Percentiles rank a stretch among this genome's conserved stretches.
Conservation (phyloP, 2,329 filamentous ascomycete species). For the Colletotrichum cereale region DNA sequence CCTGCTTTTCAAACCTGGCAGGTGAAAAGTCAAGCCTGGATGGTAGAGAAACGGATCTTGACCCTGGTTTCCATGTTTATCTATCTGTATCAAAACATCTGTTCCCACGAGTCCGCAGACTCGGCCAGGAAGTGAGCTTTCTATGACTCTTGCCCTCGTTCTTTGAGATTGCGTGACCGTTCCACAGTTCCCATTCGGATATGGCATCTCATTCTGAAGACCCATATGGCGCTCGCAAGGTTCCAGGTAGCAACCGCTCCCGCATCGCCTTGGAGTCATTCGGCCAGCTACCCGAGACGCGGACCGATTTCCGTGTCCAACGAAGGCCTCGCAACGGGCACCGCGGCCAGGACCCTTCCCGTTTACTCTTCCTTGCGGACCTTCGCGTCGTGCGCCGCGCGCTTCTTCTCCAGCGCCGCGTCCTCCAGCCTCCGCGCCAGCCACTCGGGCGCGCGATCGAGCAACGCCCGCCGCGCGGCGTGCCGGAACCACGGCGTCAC, state of each 20-base stretch:
- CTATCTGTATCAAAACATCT: background rate
- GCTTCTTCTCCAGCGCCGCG: background rate
- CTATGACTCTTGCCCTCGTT: background rate
- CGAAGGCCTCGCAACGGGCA: background rate
- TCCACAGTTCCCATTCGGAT: background rate
- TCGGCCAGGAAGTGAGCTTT: background rate
- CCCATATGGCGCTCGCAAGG: background rate
- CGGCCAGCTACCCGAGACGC: background rate
- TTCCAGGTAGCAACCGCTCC: background rate
- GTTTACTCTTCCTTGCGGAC: constrained; percentile 2
- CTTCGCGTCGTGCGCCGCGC: background rate
- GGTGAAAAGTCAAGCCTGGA: background rate
- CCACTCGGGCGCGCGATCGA: background rate
- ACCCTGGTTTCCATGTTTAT: background rate
- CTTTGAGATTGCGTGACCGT: background rate
- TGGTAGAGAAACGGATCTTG: background rate
- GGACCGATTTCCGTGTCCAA: background rate
- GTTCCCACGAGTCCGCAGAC: background rate
- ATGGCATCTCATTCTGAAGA: background rate
- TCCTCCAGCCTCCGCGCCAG: background rate
- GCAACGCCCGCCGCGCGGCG: background rate
- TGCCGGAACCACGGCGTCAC: constrained; percentile 41
- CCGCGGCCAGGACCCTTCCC: background rate
- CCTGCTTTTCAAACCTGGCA: background rate
- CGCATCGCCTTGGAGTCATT: background rate